Evolutionary conservation across 2,329 filamentous ascomycete genomes (phyloP).

Genomic region (Lachnum nothofagi): DNA sequence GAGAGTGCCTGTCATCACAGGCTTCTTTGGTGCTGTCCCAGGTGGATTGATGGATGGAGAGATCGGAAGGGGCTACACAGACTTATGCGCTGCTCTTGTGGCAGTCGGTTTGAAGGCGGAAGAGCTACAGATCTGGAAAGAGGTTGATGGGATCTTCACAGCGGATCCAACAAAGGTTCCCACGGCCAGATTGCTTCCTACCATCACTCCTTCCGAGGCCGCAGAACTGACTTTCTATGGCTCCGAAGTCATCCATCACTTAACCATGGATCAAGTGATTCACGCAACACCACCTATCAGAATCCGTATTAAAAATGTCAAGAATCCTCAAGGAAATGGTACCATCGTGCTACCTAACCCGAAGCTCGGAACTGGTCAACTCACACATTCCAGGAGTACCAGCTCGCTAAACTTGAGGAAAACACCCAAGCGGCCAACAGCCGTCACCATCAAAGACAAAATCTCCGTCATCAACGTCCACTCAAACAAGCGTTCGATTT

Average conservation of each 20-base stretch:
- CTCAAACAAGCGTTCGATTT: conserved; percentile 92
- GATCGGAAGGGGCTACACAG: conserved; percentile 92
- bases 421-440: conserved; percentile 71
- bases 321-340: conserved; percentile 73
- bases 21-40: conserved; percentile 91
- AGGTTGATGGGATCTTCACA: conserved; percentile 91
- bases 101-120: conserved; percentile 82
- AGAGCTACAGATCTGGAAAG: conserved; percentile 97
- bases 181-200: conserved; percentile 80
- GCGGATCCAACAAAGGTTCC: conserved; percentile 82
- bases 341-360: conserved; percentile 80
- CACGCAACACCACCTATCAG: conserved; percentile 73
- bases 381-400: conserved; percentile 43
- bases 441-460: conserved; percentile 94
- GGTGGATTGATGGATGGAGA: conserved; percentile 83
- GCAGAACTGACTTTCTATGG: conserved; percentile 93
- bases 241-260: conserved; percentile 95
- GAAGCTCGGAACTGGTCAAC: conserved; percentile 47
- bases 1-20: conserved; percentile 75
- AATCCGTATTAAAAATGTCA: conserved; percentile 88
- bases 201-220: conserved; percentile 90
- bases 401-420: conserved; percentile 43
- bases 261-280: conserved; percentile 96
- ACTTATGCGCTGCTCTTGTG: conserved; percentile 86
- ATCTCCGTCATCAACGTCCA: conserved; percentile 98